phyloP scores from a whole-genome alignment of 1,284 basidiomycete genomes.

The Bondarzewia mesenterica region DNA sequence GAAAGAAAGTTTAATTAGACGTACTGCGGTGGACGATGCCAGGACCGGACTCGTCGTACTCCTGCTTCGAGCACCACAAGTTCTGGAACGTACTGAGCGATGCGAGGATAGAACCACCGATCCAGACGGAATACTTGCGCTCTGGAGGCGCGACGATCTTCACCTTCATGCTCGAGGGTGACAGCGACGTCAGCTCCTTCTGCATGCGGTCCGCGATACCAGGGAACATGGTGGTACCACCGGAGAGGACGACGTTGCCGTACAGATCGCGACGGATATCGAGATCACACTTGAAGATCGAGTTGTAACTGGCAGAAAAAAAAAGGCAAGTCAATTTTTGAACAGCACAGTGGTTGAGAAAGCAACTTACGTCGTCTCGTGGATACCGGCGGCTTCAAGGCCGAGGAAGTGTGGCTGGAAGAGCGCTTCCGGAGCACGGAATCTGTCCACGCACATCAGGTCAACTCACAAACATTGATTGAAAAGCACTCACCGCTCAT shows the following conservation, averaged over 20 bases:
- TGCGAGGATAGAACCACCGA: slow-evolving; percentile 95
- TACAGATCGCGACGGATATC: slow-evolving; percentile 87
- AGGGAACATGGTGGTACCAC: slow-evolving; percentile 96
- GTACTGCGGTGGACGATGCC: slow-evolving; percentile 75
- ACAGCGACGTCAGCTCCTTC: slow-evolving; percentile 88
- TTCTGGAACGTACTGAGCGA: slow-evolving; percentile 96
- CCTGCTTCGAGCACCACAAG: slow-evolving; percentile 88
- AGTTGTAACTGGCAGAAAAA: slow-evolving; percentile 63
- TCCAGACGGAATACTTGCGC: slow-evolving; percentile 96
- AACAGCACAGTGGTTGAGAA: not conserved
- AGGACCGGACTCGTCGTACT: slow-evolving; percentile 84
- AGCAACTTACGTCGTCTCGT: slow-evolving; percentile 78
- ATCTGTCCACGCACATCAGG: slow-evolving; percentile 34
- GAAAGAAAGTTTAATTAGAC: slow-evolving; percentile 8
- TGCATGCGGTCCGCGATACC: slow-evolving; percentile 97
- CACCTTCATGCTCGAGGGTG: slow-evolving; percentile 88
- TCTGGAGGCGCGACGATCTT: slow-evolving; percentile 91
- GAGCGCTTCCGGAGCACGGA: slow-evolving; percentile 94
- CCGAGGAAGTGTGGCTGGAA: slow-evolving; percentile 96
- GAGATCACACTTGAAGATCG: slow-evolving; percentile 73
- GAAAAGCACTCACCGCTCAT: slow-evolving; percentile 62
- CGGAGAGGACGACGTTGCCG: slow-evolving; percentile 91
- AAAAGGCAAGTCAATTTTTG: not conserved
- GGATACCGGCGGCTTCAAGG: slow-evolving; percentile 89
- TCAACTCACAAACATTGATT: not conserved